Conservation (phyloP, 805 yeast genomes). For the Candida pseudofarinosa region DNA sequence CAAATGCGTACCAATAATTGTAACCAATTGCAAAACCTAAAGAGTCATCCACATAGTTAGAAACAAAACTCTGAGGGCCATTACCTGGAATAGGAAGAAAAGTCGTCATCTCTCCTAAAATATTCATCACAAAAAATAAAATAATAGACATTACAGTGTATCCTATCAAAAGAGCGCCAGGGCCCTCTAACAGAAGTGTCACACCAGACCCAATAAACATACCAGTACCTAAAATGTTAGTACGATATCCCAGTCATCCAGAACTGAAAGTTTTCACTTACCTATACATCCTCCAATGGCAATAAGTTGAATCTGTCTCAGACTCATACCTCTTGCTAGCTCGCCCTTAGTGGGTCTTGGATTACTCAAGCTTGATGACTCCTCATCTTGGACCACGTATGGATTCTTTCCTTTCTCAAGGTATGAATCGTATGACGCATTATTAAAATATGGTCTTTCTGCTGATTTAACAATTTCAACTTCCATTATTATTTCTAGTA, state of each 20-base stretch:
- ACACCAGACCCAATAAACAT: conserved; percentile 61
- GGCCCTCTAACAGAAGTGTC: conserved; percentile 57
- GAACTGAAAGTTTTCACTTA: conserved; percentile 34
- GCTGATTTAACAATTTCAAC: not conserved
- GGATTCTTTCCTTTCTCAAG: not conserved
- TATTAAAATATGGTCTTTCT: not conserved
- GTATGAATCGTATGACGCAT: not conserved
- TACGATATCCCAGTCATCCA: not conserved
- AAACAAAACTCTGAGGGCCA: conserved; percentile 26
- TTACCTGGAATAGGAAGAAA: conserved; percentile 29
- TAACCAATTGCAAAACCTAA: conserved; percentile 29
- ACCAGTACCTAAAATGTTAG: conserved; percentile 46
- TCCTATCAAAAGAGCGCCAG: conserved; percentile 52
- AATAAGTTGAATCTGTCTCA: conserved; percentile 63
- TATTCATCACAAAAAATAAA: conserved; percentile 24
- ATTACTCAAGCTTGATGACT: not conserved
- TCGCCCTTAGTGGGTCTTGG: conserved; percentile 12
- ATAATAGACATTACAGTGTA: conserved; percentile 16
- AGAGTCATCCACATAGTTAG: conserved; percentile 20
- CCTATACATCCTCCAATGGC: conserved; percentile 87
- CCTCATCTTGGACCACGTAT: not conserved
- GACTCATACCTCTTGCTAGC: conserved; percentile 35
- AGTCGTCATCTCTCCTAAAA: conserved; percentile 27
- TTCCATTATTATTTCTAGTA: not conserved
- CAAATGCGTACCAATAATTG: conserved; percentile 27